Evolutionary conservation across 441 rosid genomes (phyloP), one percentile per base, ranked within the genome.

Genomic region (Erodium texanum): DNA sequence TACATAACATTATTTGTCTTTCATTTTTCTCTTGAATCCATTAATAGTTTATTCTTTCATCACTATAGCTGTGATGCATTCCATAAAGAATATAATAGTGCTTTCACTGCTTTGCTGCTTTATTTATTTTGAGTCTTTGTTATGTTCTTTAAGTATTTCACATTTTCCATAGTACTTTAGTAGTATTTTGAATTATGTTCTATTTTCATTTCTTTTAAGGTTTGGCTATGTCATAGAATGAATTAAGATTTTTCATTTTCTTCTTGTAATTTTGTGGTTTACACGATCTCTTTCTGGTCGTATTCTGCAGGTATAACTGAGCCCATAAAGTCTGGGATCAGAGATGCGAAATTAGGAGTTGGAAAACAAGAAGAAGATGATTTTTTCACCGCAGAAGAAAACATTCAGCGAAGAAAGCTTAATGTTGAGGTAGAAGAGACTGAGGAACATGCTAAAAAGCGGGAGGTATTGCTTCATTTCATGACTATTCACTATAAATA

Each of bases 361-460:
- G 77, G 77, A 18, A 74, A 74, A 65, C 77, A 74, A 66, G 77
- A 74, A 70, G 77, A 74, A 66, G 73, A 93, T 66, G 98, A 90
- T 77, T 93, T 76, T 78, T 90, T 88, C 69, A 93, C 98, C 11
- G 85, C 97, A 1, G 98, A 86, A 80, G 97, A 93, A 77, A 93
- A 90, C 74, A 90, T 87, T 43, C 77, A 74, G 67, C 70, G 77
- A 63, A 74, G 43, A 54, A 74, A 69, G 50, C 77, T 74, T 22
- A 72, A 91, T 72, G 82, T 91, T 43, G 96, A 93, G 84, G 76
- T 91, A 41, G 92, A 93, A 66, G 81, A 87, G 74, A 87, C 97
- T 2, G 94, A 88, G 83, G 97, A 90, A 71, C 62, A 82, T 62
- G 82, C 84, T n/a, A 93, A 87, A 80, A 93, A 88, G 84, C 86